phyloP scores from a whole-genome alignment of 257 asterid species.

The Petunia secreta region DNA sequence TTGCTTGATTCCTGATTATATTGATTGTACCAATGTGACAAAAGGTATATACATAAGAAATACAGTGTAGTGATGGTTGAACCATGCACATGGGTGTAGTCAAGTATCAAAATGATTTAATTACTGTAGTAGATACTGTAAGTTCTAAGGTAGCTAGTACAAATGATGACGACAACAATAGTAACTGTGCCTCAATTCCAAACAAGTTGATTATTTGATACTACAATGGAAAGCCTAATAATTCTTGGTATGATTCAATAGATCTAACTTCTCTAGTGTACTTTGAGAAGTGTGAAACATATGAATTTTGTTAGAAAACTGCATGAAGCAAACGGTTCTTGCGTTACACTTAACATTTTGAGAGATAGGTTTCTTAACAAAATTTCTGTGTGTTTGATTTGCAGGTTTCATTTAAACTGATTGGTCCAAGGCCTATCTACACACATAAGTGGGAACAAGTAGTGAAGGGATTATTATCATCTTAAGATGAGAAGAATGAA shows the following conservation, averaged over 20 bases:
- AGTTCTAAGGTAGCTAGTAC: too few species aligned
- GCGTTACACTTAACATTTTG: neutral
- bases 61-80: neutral
- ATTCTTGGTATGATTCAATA: neutral
- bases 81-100: constrained; percentile 9
- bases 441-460: neutral
- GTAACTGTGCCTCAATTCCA: too few species aligned
- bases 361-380: neutral
- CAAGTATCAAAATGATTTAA: too few species aligned
- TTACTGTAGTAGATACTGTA: too few species aligned
- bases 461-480: neutral
- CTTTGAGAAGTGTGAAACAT: neutral
- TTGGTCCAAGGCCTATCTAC: neutral
- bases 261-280: neutral
- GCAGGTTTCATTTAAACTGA: constrained; percentile 20
- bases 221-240: neutral
- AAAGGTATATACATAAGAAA: neutral
- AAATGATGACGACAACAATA: too few species aligned
- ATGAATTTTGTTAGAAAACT: neutral
- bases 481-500: neutral
- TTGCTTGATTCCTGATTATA: neutral
- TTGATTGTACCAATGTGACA: neutral
- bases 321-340: neutral
- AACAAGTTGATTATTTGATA: too few species aligned
- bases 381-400: neutral